phyloP scores from a whole-genome alignment of 495 filamentous ascomycete species.

The Penicillium robsamsonii region DNA sequence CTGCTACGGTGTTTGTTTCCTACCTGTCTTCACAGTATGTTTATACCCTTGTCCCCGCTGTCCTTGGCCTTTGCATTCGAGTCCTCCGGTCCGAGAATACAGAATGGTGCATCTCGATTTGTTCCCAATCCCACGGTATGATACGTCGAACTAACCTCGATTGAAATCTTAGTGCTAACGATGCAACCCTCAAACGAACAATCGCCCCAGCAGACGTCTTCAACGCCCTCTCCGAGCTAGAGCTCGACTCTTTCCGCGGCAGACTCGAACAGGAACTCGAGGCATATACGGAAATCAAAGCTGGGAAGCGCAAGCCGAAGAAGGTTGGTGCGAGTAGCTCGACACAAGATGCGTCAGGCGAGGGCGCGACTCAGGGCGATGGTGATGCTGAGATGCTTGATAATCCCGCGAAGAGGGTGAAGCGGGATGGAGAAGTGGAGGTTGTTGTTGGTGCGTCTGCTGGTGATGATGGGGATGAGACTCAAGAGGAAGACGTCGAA shows the following conservation, averaged over 20 bases:
- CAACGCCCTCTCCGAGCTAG: slow-evolving; percentile 74
- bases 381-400: slow-evolving; percentile 42
- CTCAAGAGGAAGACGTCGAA: slow-evolving; percentile 51
- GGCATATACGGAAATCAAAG: slow-evolving; percentile 59
- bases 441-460: slow-evolving; percentile 46
- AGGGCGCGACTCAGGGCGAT: slow-evolving; percentile 33
- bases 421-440: slow-evolving; percentile 33
- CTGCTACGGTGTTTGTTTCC: slow-evolving; percentile 90
- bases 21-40: slow-evolving; percentile 81
- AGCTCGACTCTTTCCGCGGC: slow-evolving; percentile 74
- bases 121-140: neutral
- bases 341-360: slow-evolving; percentile 34
- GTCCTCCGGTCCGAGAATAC: neutral
- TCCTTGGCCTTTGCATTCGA: slow-evolving; percentile 2
- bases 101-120: neutral
- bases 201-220: slow-evolving; percentile 83
- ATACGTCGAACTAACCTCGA: neutral
- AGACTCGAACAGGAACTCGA: slow-evolving; percentile 58
- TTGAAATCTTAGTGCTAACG: slow-evolving; percentile 63
- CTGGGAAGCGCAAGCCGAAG: slow-evolving; percentile 63
- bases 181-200: slow-evolving; percentile 75
- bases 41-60: neutral
- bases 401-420: slow-evolving; percentile 47
- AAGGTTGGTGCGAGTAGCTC: slow-evolving; percentile 43
- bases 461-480: slow-evolving; percentile 52